Conservation (phyloP, 331 rosid genomes). For the Acacia concinna region DNA sequence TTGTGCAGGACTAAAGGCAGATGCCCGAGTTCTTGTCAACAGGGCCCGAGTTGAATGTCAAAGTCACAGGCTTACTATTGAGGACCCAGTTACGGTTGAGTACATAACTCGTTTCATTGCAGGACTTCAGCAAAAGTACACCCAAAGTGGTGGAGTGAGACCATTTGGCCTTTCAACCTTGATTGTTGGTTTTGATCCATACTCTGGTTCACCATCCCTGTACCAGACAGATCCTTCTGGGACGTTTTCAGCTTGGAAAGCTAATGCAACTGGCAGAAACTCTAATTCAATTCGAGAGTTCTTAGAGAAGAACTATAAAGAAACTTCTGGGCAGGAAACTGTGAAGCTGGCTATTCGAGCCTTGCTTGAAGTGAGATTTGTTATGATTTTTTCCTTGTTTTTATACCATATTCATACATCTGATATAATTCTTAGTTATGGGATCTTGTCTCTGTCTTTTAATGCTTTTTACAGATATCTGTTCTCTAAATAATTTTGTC, state of each 20-base stretch:
- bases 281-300: slow-evolving; percentile 91
- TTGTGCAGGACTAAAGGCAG: slow-evolving; percentile 98
- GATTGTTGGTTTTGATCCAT: slow-evolving; percentile 95
- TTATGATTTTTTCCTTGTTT: slow-evolving; percentile 9
- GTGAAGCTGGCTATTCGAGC: slow-evolving; percentile 94
- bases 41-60: slow-evolving; percentile 94
- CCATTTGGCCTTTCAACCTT: slow-evolving; percentile 97
- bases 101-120: slow-evolving; percentile 93
- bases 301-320: slow-evolving; percentile 88
- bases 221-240: slow-evolving; percentile 99
- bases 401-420: background rate
- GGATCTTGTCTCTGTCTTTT: background rate
- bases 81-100: slow-evolving; percentile 95
- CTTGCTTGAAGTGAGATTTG: slow-evolving; percentile 74
- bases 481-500: background rate
- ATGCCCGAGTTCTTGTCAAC: slow-evolving; percentile 94
- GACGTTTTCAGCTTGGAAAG: slow-evolving; percentile 98
- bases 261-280: slow-evolving; percentile 94
- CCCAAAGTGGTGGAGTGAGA: slow-evolving; percentile 97
- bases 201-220: slow-evolving; percentile 62
- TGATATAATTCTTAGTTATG: background rate
- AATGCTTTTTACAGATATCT: background rate
- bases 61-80: slow-evolving; percentile 93
- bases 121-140: slow-evolving; percentile 97
- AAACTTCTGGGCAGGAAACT: slow-evolving; percentile 89